Evolutionary conservation across 192 early-diverging fungal species (phyloP).

Genomic region (Backusella sp.): DNA sequence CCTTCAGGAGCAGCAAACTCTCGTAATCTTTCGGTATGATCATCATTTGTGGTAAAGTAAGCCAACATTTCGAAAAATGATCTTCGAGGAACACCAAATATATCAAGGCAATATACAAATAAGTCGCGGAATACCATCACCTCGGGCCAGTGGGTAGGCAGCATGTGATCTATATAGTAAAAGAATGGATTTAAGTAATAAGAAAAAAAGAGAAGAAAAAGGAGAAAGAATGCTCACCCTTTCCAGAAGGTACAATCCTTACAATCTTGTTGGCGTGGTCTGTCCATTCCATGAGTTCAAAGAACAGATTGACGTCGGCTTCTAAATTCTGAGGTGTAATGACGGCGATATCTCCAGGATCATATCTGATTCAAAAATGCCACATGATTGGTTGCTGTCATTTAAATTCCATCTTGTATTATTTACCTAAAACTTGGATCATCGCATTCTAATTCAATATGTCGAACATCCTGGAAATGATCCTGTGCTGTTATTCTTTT

Average conservation of each 20-base stretch:
- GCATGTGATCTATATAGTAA: constrained; percentile 35
- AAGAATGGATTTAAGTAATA: not conserved
- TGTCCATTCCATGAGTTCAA: constrained; percentile 70
- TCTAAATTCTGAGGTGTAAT: constrained; percentile 72
- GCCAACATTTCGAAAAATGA: constrained; percentile 90
- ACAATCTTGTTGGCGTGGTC: constrained; percentile 61
- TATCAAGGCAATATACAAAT: constrained; percentile 76
- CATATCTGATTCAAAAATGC: constrained; percentile 43
- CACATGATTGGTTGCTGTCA: not conserved
- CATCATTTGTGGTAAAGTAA: constrained; percentile 68
- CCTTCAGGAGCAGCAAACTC: constrained; percentile 81
- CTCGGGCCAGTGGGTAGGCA: constrained; percentile 52
- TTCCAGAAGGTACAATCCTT: constrained; percentile 41
- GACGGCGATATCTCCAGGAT: constrained; percentile 80
- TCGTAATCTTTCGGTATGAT: constrained; percentile 76
- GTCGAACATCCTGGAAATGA: constrained; percentile 95
- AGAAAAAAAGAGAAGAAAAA: too few relatives aligned
- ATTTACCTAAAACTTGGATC: constrained; percentile 18
- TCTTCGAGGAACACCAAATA: constrained; percentile 80
- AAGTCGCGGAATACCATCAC: constrained; percentile 72
- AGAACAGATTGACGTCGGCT: constrained; percentile 66
- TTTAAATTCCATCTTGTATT: not conserved
- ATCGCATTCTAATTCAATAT: constrained; percentile 60
- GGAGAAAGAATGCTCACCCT: not conserved
- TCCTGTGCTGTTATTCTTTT: constrained; percentile 68